Evolutionary conservation across 306 rosid species (phyloP).

Genomic region (Corylus avellana): DNA sequence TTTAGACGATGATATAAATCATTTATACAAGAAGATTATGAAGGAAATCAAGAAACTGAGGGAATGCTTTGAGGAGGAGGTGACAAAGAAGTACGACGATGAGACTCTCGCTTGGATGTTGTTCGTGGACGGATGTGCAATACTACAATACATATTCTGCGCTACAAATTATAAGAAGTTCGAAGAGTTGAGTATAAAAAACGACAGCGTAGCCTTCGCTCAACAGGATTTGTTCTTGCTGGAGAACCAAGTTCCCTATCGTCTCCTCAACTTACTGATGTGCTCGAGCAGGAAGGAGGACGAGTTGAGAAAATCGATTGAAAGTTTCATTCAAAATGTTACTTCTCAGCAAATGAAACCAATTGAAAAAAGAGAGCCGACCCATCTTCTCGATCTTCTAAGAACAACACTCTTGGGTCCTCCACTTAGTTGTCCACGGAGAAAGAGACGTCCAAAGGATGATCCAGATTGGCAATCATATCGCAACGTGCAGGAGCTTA

Average conservation of each 20-base stretch:
- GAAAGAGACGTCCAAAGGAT: not conserved
- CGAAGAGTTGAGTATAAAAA: not conserved
- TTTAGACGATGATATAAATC: accelerated
- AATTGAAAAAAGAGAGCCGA: not conserved
- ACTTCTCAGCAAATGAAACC: not conserved
- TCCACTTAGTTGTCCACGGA: too few relatives aligned
- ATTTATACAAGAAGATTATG: not conserved
- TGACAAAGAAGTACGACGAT: not conserved
- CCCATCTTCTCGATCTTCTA: slow-evolving; percentile 26
- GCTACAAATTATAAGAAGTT: not conserved
- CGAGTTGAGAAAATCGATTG: not conserved
- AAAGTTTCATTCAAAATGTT: accelerated
- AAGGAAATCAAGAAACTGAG: not conserved
- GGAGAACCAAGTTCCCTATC: slow-evolving; percentile 34
- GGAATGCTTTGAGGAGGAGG: slow-evolving; percentile 11
- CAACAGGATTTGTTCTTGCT: slow-evolving; percentile 34
- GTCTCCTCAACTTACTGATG: slow-evolving; percentile 18
- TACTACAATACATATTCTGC: not conserved
- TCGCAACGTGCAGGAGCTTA: slow-evolving; percentile 12
- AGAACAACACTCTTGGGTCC: not conserved
- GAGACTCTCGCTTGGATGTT: slow-evolving; percentile 14
- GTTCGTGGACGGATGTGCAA: slow-evolving; percentile 32
- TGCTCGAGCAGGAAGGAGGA: too few relatives aligned
- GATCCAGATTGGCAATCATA: not conserved
- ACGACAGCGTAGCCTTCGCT: not conserved